Base-by-base conservation (phyloP, 2,329 filamentous ascomycete species). In the Verticillium zaregamsianum region DNA sequence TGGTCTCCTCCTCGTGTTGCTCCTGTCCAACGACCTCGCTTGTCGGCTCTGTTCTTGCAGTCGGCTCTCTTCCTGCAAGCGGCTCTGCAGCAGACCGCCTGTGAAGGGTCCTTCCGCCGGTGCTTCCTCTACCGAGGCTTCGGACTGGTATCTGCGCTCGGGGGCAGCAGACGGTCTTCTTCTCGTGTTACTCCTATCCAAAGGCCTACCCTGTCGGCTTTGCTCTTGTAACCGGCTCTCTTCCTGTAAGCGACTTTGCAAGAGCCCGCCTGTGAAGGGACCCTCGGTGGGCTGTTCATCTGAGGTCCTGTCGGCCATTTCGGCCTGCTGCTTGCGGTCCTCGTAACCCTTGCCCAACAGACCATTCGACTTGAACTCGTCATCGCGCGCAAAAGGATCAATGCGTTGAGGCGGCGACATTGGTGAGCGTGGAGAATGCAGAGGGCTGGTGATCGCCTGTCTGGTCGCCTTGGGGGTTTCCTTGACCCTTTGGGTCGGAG, bases 291-390 rank as follows among this genome's bases (percentile, higher is more conserved):
- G 31, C 63, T 65, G 74, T 71, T 57, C 73, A 73, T 64, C 79
- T 11, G 40, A 52, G 12, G 40, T 23, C 15, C 57, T 58, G 7
- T 23, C 61, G 6, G 35, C 54, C 49, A 57, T 57, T 60, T 75
- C 70, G 1, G 69, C 72, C 62, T 76, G 73, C 61, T 75, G 73
- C 65, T 77, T 82, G 57, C 80, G 80, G 68, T 79, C 79, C 49
- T 82, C 78, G 61, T 84, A 84, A 8, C 69, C 70, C 14, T 77
- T 75, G 40, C 79, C 83, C 7, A 89, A 73, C 20, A 89, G 73
- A 15, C 86, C 84, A 28, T 73, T 74, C 0, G 79, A 71, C 1
- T 77, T 78, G 66, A 88, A 87, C 0, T 79, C 77, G 1, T 75
- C 73, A 20, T 80, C 72, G 15, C 66, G 68, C 6, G 71, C 63